Evolutionary conservation across 2,329 filamentous ascomycete species (phyloP), one percentile per base, ranked within the genome.

Genomic region (Xylariaceae sp.): DNA sequence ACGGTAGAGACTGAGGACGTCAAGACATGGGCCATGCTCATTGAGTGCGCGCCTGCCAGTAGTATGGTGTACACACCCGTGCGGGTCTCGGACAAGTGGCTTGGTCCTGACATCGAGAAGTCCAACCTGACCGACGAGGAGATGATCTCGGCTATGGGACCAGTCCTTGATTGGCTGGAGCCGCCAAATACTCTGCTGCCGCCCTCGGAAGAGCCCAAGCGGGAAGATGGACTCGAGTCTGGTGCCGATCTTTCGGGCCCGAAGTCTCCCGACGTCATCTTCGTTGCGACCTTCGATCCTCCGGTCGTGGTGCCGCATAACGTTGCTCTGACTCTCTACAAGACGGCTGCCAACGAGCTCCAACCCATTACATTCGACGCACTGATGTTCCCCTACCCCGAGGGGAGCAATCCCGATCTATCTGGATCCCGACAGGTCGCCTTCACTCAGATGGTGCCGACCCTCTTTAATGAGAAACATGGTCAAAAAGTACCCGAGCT

Each of bases 231-330:
- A 31, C 61, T 77, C 21, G 64, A 69, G n/a, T 55, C 63, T 38
- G 45, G 60, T 41, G 52, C 58, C 28, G 54, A 64, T 13, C 63
- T 67, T 14, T 42, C 57, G 6, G 57, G 52, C 3, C 63, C 66
- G 2, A 76, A 76, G 40, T 65, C 83, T 4, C 81, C 82, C 4
- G 76, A 85, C 33, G 77, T 85, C 38, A 75, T 80, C 44, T 92
- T 92, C 55, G 73, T 80, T 27, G 83, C 82, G 3, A 75, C 72
- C 9, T 79, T 92, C 33, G 75, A 85, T 36, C 86, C 85, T 2
- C 82, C 85, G 0, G 60, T 93, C 8, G 69, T 81, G 10, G 66
- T 92, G 4, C 80, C 85, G 0, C 71, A 77, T 29, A 65, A 65
- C 22, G 68, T 80, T 13, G 81, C 80, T 49, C 64, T 72, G 37